phyloP scores from a whole-genome alignment of 345 rosid genomes.

The Hypericum perforatum region DNA sequence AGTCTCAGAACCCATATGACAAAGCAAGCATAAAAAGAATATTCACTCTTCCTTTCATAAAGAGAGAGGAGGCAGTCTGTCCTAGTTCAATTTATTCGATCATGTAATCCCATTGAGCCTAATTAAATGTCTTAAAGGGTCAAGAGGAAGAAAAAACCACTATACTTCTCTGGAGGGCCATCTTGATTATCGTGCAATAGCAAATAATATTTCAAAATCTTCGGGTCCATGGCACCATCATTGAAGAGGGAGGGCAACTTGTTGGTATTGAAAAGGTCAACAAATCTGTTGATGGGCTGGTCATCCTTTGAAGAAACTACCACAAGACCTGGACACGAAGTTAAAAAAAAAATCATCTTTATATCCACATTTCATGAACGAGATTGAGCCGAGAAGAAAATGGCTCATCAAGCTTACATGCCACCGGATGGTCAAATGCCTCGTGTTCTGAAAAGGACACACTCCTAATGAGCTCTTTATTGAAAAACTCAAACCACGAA shows the following conservation, averaged over 20 bases:
- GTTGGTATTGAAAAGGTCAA: slow-evolving; percentile 75
- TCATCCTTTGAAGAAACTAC: slow-evolving; percentile 91
- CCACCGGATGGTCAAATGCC: slow-evolving; percentile 98
- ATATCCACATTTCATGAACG: slow-evolving; percentile 6
- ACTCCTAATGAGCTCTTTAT: slow-evolving; percentile 62
- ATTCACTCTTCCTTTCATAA: no score
- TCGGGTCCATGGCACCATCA: slow-evolving; percentile 92
- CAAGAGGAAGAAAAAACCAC: slow-evolving; percentile 13
- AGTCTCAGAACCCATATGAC: no score
- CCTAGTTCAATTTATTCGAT: no score
- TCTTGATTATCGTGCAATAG: slow-evolving; percentile 92
- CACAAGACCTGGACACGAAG: slow-evolving; percentile 65
- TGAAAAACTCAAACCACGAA: slow-evolving; percentile 76
- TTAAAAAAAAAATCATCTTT: slow-evolving; percentile 2
- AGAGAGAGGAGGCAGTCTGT: no score
- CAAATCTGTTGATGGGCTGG: slow-evolving; percentile 64
- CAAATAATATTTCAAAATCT: slow-evolving; percentile 70
- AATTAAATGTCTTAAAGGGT: neutral
- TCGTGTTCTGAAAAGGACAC: slow-evolving; percentile 87
- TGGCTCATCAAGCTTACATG: slow-evolving; percentile 50
- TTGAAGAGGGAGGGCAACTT: slow-evolving; percentile 73
- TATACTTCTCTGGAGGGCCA: slow-evolving; percentile 68
- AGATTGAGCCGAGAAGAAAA: slow-evolving; percentile 6
- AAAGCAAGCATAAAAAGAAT: no score
- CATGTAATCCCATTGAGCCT: no score